Evolutionary conservation across 2,329 filamentous ascomycete genomes (phyloP), one percentile per base, ranked within the genome.

Genomic region (Lomentospora prolificans): DNA sequence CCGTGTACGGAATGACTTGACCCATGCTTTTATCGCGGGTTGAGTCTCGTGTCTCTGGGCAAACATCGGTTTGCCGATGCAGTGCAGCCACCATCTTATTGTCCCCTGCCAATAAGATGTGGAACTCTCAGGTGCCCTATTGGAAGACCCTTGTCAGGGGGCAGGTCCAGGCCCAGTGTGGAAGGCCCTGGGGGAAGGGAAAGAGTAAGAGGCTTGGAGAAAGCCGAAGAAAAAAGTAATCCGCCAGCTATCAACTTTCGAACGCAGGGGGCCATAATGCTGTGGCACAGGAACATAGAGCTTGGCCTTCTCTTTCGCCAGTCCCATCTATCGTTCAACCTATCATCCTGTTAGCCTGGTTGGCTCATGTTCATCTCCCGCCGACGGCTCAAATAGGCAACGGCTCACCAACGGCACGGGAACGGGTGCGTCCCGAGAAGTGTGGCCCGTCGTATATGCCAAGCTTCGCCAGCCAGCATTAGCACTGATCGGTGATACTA

Each of bases 201-300:
- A 17, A 48, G 22, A 22, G 12, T 48, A 19, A 17, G 39, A 4
- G 12, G 17, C 22, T 10, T 22, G 24, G 12, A 19, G 22, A 14
- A 22, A 24, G 12, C 22, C n/a, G 41, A 48, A 48, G n/a, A n/a
- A n/a, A n/a, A n/a, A n/a, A n/a, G n/a, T n/a, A n/a, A n/a, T n/a
- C n/a, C n/a, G n/a, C n/a, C n/a, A n/a, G n/a, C n/a, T n/a, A n/a
- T n/a, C n/a, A n/a, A n/a, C n/a, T n/a, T n/a, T 27, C 22, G 44
- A 48, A 48, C 44, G 44, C 44, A 48, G 44, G 44, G 44, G 44
- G 44, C 44, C 44, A 48, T 19, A 48, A 22, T 48, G 44, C 44
- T 10, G 44, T 48, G 44, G 44, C 44, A 48, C 44, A 48, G 24
- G 36, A 39, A n/a, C n/a, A n/a, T n/a, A n/a, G n/a, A n/a, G n/a